A percentile compares a stretch with the other conserved stretches of the same genome.
Conservation (phyloP, 306 rosid genomes). For the Myrica gale region DNA sequence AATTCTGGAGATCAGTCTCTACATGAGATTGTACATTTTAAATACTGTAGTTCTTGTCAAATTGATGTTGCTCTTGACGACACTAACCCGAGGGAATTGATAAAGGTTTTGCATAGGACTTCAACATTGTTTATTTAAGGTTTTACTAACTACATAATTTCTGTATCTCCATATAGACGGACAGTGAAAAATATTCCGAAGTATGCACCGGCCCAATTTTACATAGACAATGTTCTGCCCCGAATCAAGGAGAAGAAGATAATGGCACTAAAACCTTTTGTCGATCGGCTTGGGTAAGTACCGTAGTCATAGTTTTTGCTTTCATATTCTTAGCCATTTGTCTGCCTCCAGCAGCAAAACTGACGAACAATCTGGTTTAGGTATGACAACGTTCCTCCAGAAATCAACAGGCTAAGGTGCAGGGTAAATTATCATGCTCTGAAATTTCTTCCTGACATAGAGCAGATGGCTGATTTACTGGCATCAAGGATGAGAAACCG, state of each 20-base stretch:
- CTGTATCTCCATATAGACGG: conserved; percentile 51
- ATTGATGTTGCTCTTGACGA: background rate
- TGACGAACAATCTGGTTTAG: conserved; percentile 47
- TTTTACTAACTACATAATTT: background rate
- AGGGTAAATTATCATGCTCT: conserved; percentile 99
- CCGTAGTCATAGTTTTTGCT: conserved; percentile 25
- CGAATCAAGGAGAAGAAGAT: conserved; percentile 98
- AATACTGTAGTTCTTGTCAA: background rate
- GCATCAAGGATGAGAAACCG: conserved; percentile 99
- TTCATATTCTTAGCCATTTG: conserved; percentile 5
- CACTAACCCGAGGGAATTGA: background rate
- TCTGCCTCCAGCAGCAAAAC: background rate
- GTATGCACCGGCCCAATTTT: conserved; percentile 96
- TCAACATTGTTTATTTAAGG: background rate
- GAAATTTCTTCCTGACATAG: conserved; percentile 97
- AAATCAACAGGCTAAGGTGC: conserved; percentile 96
- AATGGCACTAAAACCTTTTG: conserved; percentile 99
- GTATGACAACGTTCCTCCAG: conserved; percentile 93
- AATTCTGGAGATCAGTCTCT: background rate
- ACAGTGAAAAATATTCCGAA: conserved; percentile 97
- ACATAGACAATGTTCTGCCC: conserved; percentile 96
- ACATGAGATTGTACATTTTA: background rate
- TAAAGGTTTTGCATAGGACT: background rate
- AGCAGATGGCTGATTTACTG: conserved; percentile 85
- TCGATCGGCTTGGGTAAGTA: conserved; percentile 89